Evolutionary conservation across 106 monocot genomes (phyloP).

Genomic region (Allium cepa): DNA sequence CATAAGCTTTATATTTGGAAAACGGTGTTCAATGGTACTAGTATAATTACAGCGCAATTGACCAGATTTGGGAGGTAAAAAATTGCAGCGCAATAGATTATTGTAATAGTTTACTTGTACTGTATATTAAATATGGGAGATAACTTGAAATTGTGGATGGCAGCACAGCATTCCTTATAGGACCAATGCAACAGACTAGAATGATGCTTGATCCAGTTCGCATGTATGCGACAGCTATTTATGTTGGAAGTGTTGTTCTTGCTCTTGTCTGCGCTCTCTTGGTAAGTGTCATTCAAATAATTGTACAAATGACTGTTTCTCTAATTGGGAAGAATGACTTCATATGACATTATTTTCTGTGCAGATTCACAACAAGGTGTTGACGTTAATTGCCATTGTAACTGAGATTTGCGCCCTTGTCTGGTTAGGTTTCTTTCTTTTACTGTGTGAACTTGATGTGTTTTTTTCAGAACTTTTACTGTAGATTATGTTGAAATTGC

Average conservation of each 20-base stretch:
- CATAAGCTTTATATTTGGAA: no score
- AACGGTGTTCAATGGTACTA: no score
- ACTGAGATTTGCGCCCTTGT: slow-evolving; percentile 76
- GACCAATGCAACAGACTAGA: slow-evolving; percentile 62
- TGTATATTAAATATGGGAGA: neutral
- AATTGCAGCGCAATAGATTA: no score
- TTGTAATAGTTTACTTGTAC: no score
- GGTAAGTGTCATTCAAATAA: slow-evolving; percentile 21
- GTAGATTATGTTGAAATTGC: no score
- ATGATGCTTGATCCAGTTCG: slow-evolving; percentile 98
- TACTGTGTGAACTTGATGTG: neutral
- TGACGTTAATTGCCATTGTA: slow-evolving; percentile 80
- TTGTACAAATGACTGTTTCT: no score
- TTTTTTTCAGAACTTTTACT: neutral
- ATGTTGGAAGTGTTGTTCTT: slow-evolving; percentile 58
- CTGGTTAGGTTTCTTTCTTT: slow-evolving; percentile 46
- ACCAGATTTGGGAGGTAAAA: no score
- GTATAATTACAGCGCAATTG: no score
- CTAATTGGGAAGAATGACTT: neutral
- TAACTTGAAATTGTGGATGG: slow-evolving; percentile 29
- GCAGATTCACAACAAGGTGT: slow-evolving; percentile 85
- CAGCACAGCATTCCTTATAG: slow-evolving; percentile 93
- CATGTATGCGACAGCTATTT: slow-evolving; percentile 70
- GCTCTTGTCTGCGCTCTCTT: slow-evolving; percentile 83
- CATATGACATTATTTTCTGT: neutral